Conservation (phyloP, 352 stramenopile species). For the Globisporangium spinosum region DNA sequence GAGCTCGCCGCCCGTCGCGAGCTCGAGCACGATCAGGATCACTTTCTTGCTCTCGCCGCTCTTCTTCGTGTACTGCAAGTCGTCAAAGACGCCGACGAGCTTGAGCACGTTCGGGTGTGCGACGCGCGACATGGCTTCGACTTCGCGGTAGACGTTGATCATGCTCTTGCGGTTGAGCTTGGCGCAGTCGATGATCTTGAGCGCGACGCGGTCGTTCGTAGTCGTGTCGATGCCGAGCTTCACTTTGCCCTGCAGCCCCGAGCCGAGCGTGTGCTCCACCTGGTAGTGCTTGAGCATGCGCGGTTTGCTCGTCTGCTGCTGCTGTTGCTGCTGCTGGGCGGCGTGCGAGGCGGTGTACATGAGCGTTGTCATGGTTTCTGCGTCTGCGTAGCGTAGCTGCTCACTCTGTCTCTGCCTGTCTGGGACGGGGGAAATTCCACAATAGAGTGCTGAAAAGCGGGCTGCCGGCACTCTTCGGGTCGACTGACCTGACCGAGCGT, state of each 20-base stretch:
- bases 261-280: constrained; percentile 78
- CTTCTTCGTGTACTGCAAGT: constrained; percentile 73
- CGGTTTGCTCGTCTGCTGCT: constrained; percentile 11
- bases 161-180: constrained; percentile 80
- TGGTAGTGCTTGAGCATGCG: constrained; percentile 75
- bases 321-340: background rate
- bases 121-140: constrained; percentile 88
- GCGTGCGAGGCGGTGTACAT: constrained; percentile 1
- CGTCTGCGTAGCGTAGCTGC: background rate
- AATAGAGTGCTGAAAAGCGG: constrained; percentile 2
- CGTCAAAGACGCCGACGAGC: constrained; percentile 71
- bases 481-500: background rate
- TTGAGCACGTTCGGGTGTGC: constrained; percentile 78
- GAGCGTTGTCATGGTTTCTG: constrained; percentile 14
- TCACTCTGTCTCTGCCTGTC: background rate
- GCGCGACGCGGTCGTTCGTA: constrained; percentile 79
- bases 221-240: constrained; percentile 83
- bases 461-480: background rate
- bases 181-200: constrained; percentile 89
- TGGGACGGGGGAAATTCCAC: constrained; percentile 13
- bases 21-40: constrained; percentile 88
- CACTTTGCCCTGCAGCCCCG: constrained; percentile 82
- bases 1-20: constrained; percentile 84
- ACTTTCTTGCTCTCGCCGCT: constrained; percentile 68
- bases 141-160: constrained; percentile 86